Evolutionary conservation across 106 monocot species (phyloP).

Genomic region (Alisma plantagoaquatica): DNA sequence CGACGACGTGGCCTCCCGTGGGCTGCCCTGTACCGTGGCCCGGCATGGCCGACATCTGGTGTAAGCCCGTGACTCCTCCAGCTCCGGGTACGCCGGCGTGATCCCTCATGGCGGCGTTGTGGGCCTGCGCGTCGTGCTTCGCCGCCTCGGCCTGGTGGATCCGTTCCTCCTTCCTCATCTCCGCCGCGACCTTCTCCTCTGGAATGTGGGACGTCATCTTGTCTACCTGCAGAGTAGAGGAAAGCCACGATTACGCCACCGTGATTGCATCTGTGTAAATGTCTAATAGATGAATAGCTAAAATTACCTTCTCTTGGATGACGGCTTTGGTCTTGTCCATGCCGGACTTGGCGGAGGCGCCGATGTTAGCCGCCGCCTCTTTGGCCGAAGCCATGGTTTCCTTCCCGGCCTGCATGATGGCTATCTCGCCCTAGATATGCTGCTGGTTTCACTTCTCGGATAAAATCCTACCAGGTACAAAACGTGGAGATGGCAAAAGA

Average conservation of each 20-base stretch:
- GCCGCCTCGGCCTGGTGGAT: conserved; percentile 21
- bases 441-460: too few relatives aligned
- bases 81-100: not conserved
- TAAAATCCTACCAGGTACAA: too few relatives aligned
- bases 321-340: conserved; percentile 66
- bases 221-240: conserved; percentile 33
- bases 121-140: conserved; percentile 18
- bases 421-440: too few relatives aligned
- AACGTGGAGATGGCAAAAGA: too few relatives aligned
- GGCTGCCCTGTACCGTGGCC: not conserved
- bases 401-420: conserved; percentile 37
- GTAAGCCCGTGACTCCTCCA: not conserved
- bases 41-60: not conserved
- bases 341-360: conserved; percentile 49
- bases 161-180: conserved; percentile 22
- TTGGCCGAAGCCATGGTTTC: conserved; percentile 27
- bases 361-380: conserved; percentile 41
- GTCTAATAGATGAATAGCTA: too few relatives aligned
- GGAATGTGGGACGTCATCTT: conserved; percentile 34
- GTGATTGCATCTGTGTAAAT: too few relatives aligned
- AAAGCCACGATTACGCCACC: too few relatives aligned
- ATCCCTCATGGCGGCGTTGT: conserved; percentile 18
- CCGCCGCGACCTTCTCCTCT: conserved; percentile 44
- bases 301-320: conserved; percentile 47
- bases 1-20: not conserved